Evolutionary conservation across 2,329 filamentous ascomycete genomes (phyloP).

Genomic region (Chaetothyriales sp.): DNA sequence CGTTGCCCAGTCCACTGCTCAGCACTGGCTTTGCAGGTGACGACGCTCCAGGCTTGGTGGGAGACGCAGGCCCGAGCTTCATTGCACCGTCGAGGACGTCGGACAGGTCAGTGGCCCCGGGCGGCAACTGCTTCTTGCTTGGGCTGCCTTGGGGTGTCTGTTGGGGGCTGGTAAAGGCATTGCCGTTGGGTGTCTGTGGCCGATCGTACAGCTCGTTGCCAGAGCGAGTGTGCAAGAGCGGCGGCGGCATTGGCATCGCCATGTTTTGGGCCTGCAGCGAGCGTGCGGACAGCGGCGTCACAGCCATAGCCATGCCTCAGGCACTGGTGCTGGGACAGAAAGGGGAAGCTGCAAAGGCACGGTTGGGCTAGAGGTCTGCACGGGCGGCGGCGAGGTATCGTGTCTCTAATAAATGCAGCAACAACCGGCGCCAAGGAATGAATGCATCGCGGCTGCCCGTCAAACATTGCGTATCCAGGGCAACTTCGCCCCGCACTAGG

Average conservation of each 20-base stretch:
- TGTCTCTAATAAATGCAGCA: neutral
- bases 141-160: conserved; percentile 39
- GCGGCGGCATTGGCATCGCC: conserved; percentile 31
- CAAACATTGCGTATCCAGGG: neutral
- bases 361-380: neutral
- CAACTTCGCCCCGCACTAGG: neutral
- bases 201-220: conserved; percentile 34
- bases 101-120: conserved; percentile 35
- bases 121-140: conserved; percentile 36
- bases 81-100: conserved; percentile 39
- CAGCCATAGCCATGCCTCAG: conserved; percentile 12
- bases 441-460: neutral
- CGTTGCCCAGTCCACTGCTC: conserved; percentile 22
- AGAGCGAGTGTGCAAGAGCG: conserved; percentile 35
- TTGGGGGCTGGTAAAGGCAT: conserved; percentile 34
- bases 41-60: conserved; percentile 29
- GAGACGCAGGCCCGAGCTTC: conserved; percentile 34
- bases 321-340: neutral
- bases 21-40: conserved; percentile 26
- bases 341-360: neutral
- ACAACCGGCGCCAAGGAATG: neutral
- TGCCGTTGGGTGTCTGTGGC: conserved; percentile 30
- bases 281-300: conserved; percentile 15
- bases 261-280: conserved; percentile 17
- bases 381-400: neutral